Evolutionary conservation across 2,329 filamentous ascomycete species (phyloP).

Genomic region (Monilinia fructigena): DNA sequence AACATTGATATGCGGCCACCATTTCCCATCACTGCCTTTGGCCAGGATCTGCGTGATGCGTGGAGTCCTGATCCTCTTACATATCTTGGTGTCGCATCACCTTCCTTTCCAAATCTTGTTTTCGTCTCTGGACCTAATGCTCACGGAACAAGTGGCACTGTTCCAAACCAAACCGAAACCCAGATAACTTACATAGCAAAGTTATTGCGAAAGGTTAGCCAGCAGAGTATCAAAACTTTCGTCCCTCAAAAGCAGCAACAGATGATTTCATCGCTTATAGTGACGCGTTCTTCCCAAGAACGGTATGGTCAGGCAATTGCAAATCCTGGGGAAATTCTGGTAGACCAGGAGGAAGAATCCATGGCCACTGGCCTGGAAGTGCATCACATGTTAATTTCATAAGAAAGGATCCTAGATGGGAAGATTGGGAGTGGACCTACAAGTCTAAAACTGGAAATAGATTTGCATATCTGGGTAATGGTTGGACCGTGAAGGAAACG

Average conservation of each 20-base stretch:
- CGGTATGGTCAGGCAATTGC: conserved; percentile 60
- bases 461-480: conserved; percentile 65
- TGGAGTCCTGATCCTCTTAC: conserved; percentile 64
- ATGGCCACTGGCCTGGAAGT: conserved; percentile 69
- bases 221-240: conserved; percentile 65
- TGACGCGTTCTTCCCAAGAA: conserved; percentile 55
- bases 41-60: conserved; percentile 51
- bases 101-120: conserved; percentile 66
- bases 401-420: conserved; percentile 55
- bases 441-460: conserved; percentile 43
- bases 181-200: conserved; percentile 65
- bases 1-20: conserved; percentile 58
- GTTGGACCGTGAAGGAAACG: conserved; percentile 59
- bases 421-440: conserved; percentile 57
- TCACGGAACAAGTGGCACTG: conserved; percentile 57
- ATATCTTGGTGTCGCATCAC: conserved; percentile 63
- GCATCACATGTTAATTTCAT: conserved; percentile 61
- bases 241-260: conserved; percentile 54
- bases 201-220: conserved; percentile 63
- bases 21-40: conserved; percentile 58
- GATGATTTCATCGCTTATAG: conserved; percentile 64
- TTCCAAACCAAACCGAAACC: conserved; percentile 65
- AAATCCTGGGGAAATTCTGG: conserved; percentile 73
- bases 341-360: conserved; percentile 59
- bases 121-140: conserved; percentile 62